Percentiles rank a stretch among this genome's conserved stretches.
These are phyloP conservation scores for Isatis tinctoria DNA, from an alignment of 345 rosid species.

Conservation along the genomic window DNA sequence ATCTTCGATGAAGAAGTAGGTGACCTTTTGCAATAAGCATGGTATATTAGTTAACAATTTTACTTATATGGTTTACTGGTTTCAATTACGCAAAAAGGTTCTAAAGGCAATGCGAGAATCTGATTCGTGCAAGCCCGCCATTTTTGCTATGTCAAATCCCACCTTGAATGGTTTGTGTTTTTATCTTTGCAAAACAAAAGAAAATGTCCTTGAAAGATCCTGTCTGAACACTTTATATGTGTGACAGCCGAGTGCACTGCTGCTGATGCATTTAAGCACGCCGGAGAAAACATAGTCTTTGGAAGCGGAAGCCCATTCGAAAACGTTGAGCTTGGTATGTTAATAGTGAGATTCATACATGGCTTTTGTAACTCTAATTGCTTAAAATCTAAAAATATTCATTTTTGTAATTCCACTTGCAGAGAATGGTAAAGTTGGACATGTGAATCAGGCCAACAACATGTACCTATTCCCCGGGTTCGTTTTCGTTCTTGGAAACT, in stretches of 20 bases:
- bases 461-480: constrained; percentile 99
- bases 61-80: constrained; percentile 11
- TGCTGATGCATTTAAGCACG: constrained; percentile 85
- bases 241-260: constrained; percentile 95
- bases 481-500: constrained; percentile 32
- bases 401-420: constrained; percentile 21
- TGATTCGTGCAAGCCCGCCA: constrained; percentile 79
- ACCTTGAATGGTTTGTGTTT: constrained; percentile 74
- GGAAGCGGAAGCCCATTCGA: constrained; percentile 99
- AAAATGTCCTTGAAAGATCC: constrained; percentile 24
- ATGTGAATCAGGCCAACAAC: constrained; percentile 97
- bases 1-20: constrained; percentile 80
- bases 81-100: constrained; percentile 47
- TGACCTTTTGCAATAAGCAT: not conserved
- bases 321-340: constrained; percentile 73
- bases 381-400: not conserved
- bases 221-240: not conserved
- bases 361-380: not conserved
- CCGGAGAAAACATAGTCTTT: constrained; percentile 87
- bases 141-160: constrained; percentile 99
- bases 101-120: constrained; percentile 89
- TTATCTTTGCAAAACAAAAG: not conserved
- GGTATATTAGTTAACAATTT: not conserved
- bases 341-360: not conserved
- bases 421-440: constrained; percentile 87